Percentiles rank a stretch among this genome's conserved stretches.
Conservation (phyloP, 164 flowering plant genomes). For the Kalanchoe fedtschenkoi region DNA sequence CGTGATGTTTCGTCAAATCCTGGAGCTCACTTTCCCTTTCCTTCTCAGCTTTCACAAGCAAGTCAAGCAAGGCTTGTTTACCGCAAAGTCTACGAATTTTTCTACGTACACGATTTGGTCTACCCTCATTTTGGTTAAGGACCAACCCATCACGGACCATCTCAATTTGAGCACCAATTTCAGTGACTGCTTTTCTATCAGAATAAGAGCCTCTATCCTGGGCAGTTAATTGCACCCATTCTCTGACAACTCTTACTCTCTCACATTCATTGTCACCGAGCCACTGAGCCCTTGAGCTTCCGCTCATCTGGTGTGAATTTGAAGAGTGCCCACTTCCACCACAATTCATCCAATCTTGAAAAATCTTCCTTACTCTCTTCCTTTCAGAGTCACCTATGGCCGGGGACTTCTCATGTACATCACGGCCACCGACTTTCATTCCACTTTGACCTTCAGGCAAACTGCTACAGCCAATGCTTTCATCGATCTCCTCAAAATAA, state of each 20-base stretch:
- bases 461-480: conserved; percentile 19
- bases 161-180: conserved; percentile 34
- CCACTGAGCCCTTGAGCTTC: conserved; percentile 53
- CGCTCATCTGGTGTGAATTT: conserved; percentile 25
- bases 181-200: conserved; percentile 42
- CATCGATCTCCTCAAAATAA: conserved; percentile 17
- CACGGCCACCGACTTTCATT: conserved; percentile 18
- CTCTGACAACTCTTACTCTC: conserved; percentile 71
- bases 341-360: conserved; percentile 66
- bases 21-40: conserved; percentile 79
- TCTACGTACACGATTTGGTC: conserved; percentile 34
- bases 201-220: conserved; percentile 42
- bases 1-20: conserved; percentile 44
- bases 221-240: conserved; percentile 67
- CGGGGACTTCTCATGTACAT: conserved; percentile 24
- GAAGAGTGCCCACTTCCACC: conserved; percentile 37
- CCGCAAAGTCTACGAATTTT: conserved; percentile 69
- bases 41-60: conserved; percentile 58
- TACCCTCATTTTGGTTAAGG: conserved; percentile 36
- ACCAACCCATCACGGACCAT: conserved; percentile 46
- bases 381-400: conserved; percentile 48
- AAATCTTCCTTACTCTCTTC: conserved; percentile 71
- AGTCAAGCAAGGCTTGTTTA: conserved; percentile 76
- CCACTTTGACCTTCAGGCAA: conserved; percentile 20
- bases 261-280: conserved; percentile 76